Percentiles rank a stretch among this genome's conserved stretches.
phyloP scores from a whole-genome alignment of 2,329 filamentous ascomycete genomes.

The Neophaeococcomyces mojaviensis region DNA sequence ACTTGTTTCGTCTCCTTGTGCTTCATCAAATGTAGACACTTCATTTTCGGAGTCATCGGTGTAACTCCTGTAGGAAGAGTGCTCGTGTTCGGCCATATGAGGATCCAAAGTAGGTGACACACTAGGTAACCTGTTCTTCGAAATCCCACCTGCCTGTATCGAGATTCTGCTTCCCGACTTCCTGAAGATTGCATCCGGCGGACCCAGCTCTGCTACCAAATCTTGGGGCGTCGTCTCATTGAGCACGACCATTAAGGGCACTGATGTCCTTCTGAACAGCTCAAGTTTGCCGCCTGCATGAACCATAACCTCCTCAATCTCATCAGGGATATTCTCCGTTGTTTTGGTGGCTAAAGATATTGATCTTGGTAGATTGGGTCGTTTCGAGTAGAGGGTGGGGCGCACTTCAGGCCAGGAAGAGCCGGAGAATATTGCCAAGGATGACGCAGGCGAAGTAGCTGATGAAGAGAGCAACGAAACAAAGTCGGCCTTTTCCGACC shows the following conservation, averaged over 20 bases:
- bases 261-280: constrained; percentile 62
- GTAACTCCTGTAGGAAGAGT: constrained; percentile 63
- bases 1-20: constrained; percentile 48
- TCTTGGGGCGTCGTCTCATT: constrained; percentile 90
- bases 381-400: constrained; percentile 65
- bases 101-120: constrained; percentile 31
- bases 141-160: constrained; percentile 56
- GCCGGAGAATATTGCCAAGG: constrained; percentile 86
- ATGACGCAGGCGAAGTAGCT: constrained; percentile 65
- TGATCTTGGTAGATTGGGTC: constrained; percentile 65
- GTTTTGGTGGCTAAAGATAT: constrained; percentile 61
- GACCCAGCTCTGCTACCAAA: constrained; percentile 79
- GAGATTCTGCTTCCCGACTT: constrained; percentile 85
- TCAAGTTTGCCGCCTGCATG: constrained; percentile 73
- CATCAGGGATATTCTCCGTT: constrained; percentile 76
- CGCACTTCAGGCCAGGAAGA: constrained; percentile 84
- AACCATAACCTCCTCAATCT: constrained; percentile 73
- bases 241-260: constrained; percentile 63
- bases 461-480: constrained; percentile 77
- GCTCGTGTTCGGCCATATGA: constrained; percentile 59
- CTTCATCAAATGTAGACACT: constrained; percentile 45
- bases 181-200: constrained; percentile 87
- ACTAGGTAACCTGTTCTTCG: constrained; percentile 32
- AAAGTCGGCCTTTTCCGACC: constrained; percentile 68
- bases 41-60: constrained; percentile 63